Base-by-base conservation (phyloP, 129 eudicot species). In the Pittosporum tobira region DNA sequence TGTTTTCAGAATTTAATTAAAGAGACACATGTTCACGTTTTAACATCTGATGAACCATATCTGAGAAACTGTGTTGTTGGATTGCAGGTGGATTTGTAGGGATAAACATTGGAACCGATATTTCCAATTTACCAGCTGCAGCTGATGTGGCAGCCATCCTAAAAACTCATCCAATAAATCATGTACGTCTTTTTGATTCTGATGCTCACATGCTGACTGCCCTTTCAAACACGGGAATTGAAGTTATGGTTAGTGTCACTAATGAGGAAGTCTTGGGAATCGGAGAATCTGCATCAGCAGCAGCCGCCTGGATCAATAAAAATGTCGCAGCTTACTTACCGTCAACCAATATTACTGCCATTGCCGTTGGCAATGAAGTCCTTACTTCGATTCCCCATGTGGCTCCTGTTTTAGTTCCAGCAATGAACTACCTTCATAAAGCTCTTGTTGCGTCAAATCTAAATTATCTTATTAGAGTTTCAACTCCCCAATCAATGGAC, bases 241-340 rank as follows among this genome's bases (percentile, higher is more conserved):
- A 86, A 48, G 95, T 86, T 15, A 79, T 86, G 72, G 71, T 88
- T 24, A 65, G 88, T 60, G 94, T 84, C 6, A 75, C 94, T n/a
- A 88, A 88, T 18, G 80, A 78, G 18, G 94, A 88, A 47, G 79
- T 88, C 48, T 59, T 88, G 26, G 69, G 86, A 13, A 84, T 88
- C 11, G 96, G 96, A 6, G 70, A 78, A 49, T 64, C 77, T 13
- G 79, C 96, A 7, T 71, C 96, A 0, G 59, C 68, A 5, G 96
- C 94, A 3, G 96, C 96, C 2, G 55, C 76, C 6, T 88, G 96
- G 96, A 45, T 88, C 64, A 82, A 82, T 29, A 65, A 65, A 66
- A 86, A 86, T 44, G 80, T 86, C 19, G 95, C 87, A 19, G 94
- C 96, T 15, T 84, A 80, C 30, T 72, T 84, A 36, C 96, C 96